These are phyloP conservation scores for Sphagnurus paluster DNA, from an alignment of 1,284 basidiomycete species.

Conservation along the genomic window DNA sequence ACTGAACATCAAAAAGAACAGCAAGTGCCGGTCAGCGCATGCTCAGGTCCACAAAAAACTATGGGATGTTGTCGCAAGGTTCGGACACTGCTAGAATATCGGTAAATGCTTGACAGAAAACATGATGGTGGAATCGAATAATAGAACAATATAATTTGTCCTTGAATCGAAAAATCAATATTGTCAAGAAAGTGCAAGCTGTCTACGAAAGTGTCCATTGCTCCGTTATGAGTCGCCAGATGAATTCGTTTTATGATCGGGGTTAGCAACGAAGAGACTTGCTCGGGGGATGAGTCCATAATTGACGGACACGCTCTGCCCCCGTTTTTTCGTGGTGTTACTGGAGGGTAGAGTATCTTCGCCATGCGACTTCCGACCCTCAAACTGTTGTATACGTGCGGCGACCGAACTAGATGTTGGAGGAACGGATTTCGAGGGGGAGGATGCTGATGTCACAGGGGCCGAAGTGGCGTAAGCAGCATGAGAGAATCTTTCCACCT, in stretches of 20 bases:
- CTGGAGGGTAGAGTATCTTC: slow-evolving; percentile 25
- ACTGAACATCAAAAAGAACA: not conserved
- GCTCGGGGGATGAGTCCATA: slow-evolving; percentile 50
- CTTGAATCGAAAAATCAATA: too few species aligned
- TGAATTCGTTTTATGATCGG: slow-evolving; percentile 38
- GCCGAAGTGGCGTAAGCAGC: slow-evolving; percentile 7
- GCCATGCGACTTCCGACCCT: slow-evolving; percentile 38
- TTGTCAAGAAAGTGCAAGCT: slow-evolving; percentile 10
- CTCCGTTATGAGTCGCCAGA: slow-evolving; percentile 33
- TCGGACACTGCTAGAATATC: too few species aligned
- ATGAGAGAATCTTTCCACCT: slow-evolving; percentile 16
- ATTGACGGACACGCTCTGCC: slow-evolving; percentile 10
- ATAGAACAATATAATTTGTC: too few species aligned
- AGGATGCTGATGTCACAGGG: slow-evolving; percentile 15
- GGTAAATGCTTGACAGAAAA: too few species aligned
- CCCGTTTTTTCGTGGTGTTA: slow-evolving; percentile 15
- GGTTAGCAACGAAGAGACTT: slow-evolving; percentile 63
- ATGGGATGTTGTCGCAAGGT: too few species aligned
- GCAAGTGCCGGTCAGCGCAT: not conserved
- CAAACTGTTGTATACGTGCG: slow-evolving; percentile 36
- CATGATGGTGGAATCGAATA: too few species aligned
- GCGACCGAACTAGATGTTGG: slow-evolving; percentile 31
- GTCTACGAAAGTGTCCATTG: slow-evolving; percentile 1
- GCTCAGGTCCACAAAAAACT: too few species aligned
- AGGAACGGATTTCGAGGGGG: slow-evolving; percentile 11